Evolutionary conservation across 2,329 filamentous ascomycete genomes (phyloP).

Genomic region (Diaporthe helianthi): DNA sequence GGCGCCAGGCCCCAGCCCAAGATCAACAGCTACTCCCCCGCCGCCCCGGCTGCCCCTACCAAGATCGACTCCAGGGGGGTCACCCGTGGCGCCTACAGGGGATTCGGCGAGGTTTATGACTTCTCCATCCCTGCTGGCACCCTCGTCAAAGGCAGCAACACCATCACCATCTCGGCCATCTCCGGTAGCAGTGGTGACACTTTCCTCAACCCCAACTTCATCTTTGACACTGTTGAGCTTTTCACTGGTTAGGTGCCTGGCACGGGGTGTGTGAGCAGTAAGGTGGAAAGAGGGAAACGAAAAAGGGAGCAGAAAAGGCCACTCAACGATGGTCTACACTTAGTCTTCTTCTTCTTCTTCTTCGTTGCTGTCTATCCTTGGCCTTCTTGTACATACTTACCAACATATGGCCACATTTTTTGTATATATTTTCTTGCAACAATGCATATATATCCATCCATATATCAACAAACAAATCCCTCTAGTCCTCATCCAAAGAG

Average conservation of each 20-base stretch:
- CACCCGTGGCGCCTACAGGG: constrained; percentile 70
- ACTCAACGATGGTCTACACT: neutral
- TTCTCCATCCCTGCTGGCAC: constrained; percentile 65
- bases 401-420: neutral
- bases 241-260: constrained; percentile 39
- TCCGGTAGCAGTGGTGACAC: constrained; percentile 64
- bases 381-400: constrained; percentile 17
- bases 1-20: constrained; percentile 63
- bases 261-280: neutral
- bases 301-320: neutral
- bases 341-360: too few species aligned
- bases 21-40: constrained; percentile 61
- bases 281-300: neutral
- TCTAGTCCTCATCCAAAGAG: too few species aligned
- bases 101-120: constrained; percentile 69
- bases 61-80: constrained; percentile 71
- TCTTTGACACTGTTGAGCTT: constrained; percentile 46
- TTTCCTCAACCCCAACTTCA: constrained; percentile 65
- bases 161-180: constrained; percentile 64
- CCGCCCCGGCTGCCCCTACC: constrained; percentile 59
- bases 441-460: neutral
- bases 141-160: constrained; percentile 66
- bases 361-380: neutral
- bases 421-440: neutral
- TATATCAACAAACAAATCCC: neutral